A percentile compares a stretch with the other conserved stretches of the same genome.
phyloP scores from a whole-genome alignment of 2,329 filamentous ascomycete genomes.

The Aspergillus pseudoglaucus region DNA sequence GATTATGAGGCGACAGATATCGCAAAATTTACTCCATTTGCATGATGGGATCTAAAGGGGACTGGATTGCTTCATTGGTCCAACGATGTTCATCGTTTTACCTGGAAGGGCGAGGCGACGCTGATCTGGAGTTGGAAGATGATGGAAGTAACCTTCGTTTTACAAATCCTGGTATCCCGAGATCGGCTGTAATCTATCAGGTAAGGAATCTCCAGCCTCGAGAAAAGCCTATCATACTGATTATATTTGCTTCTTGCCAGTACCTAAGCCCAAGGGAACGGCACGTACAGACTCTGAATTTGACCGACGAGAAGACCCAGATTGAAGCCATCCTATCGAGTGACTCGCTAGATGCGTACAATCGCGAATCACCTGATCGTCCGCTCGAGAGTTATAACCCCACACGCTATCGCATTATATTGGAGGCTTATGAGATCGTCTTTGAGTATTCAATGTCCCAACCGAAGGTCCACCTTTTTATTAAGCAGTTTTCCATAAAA shows the following conservation, averaged over 20 bases:
- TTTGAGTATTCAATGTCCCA: slow-evolving; percentile 20
- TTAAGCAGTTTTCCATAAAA: slow-evolving; percentile 20
- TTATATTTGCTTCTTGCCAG: background rate
- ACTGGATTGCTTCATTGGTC: slow-evolving; percentile 21
- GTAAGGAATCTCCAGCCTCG: slow-evolving; percentile 13
- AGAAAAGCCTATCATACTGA: background rate
- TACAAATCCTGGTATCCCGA: slow-evolving; percentile 3
- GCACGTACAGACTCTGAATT: slow-evolving; percentile 3
- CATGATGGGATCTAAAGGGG: slow-evolving; percentile 17
- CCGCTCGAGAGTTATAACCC: slow-evolving; percentile 14
- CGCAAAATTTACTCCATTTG: slow-evolving; percentile 6
- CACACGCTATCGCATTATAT: slow-evolving; percentile 22
- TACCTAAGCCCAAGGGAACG: too few species aligned
- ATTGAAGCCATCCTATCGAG: slow-evolving; percentile 27
- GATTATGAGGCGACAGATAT: slow-evolving; percentile 1
- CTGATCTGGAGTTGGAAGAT: slow-evolving; percentile 19
- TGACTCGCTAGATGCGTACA: slow-evolving; percentile 19
- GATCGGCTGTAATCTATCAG: slow-evolving; percentile 22
- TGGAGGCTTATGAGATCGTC: slow-evolving; percentile 31
- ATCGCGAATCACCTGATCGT: slow-evolving; percentile 7
- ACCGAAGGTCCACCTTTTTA: slow-evolving; percentile 18
- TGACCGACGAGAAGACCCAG: slow-evolving; percentile 31
- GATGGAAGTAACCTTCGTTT: slow-evolving; percentile 32
- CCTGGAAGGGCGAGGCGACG: slow-evolving; percentile 6
- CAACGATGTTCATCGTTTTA: slow-evolving; percentile 18